Evolutionary conservation across 2,329 filamentous ascomycete species (phyloP), one percentile per base, ranked within the genome.

Genomic region (Teratosphaeria zuluensis): DNA sequence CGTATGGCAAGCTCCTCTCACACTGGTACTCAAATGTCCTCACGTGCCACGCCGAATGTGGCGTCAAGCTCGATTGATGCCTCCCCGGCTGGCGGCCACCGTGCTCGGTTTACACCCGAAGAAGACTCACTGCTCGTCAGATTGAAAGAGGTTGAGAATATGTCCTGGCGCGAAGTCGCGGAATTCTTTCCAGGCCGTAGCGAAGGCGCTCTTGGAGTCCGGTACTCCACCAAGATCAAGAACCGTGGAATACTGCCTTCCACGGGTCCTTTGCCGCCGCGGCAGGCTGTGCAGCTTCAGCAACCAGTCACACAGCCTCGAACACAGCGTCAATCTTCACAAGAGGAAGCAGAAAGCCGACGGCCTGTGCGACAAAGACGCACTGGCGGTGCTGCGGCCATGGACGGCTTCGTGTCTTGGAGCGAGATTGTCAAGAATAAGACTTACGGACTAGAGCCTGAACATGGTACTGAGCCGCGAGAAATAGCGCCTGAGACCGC

Each of bases 381-480:
- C 16, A 48, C 21, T 14, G 21, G 55, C 30, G 46, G 59, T 24
- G n/a, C 56, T 30, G 38, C 62, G 59, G 55, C 56, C 57, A 12
- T 30, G 58, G 58, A 67, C 32, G 65, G 66, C 19, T 64, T 66
- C 31, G 59, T 70, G 2, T 64, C 65, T 2, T 68, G 66, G 67
- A 53, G 42, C 30, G 33, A 59, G 4, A 21, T 48, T 11, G 33
- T 61, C 51, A 57, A 57, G 33, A 33, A 56, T 33, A 24, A 31
- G 55, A 19, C 8, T 7, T 28, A 58, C n/a, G 56, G 56, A n/a
- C 9, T 30, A 6, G 51, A 56, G 35, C 24, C 56, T 6, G 42
- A 48, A 48, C 42, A 21, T 8, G n/a, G 8, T 21, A 48, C 19
- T 48, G 42, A 19, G 6, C 6, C 9, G 16, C 42, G 35, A 16